Conservation (phyloP, 345 rosid species). For the Bruguiera sexangula region DNA sequence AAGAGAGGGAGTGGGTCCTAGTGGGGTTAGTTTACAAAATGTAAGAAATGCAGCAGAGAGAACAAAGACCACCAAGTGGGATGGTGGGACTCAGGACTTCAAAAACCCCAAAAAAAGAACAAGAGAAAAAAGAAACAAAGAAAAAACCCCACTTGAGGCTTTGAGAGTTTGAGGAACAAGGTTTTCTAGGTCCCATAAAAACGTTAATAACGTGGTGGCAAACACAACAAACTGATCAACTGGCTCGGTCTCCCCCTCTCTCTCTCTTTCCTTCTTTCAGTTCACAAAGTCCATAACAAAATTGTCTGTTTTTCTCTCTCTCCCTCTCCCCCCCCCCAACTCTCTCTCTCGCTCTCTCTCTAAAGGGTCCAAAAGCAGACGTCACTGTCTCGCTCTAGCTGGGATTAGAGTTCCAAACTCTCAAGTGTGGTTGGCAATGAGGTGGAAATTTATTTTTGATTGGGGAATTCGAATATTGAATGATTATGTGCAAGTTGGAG, state of each 20-base stretch:
- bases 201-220: slow-evolving; percentile 24
- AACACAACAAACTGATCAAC: slow-evolving; percentile 24
- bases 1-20: slow-evolving; percentile 18
- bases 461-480: slow-evolving; percentile 19
- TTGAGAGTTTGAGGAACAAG: slow-evolving; percentile 23
- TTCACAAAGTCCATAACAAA: neutral
- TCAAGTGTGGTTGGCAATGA: neutral
- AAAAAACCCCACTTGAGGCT: slow-evolving; percentile 36
- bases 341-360: slow-evolving; percentile 3
- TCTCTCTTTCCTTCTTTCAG: neutral
- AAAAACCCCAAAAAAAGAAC: neutral
- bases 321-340: neutral
- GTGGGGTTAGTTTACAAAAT: slow-evolving; percentile 11
- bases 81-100: slow-evolving; percentile 44
- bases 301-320: neutral
- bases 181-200: slow-evolving; percentile 42
- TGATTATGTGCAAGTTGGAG: slow-evolving; percentile 14
- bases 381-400: slow-evolving; percentile 8
- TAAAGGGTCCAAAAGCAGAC: neutral
- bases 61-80: slow-evolving; percentile 40
- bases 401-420: slow-evolving; percentile 17
- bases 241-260: slow-evolving; percentile 14
- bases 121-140: neutral
- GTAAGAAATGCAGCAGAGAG: slow-evolving; percentile 27
- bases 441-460: slow-evolving; percentile 11